Base-by-base conservation (phyloP, 495 filamentous ascomycete species). In the Aspergillus funiculosus region DNA sequence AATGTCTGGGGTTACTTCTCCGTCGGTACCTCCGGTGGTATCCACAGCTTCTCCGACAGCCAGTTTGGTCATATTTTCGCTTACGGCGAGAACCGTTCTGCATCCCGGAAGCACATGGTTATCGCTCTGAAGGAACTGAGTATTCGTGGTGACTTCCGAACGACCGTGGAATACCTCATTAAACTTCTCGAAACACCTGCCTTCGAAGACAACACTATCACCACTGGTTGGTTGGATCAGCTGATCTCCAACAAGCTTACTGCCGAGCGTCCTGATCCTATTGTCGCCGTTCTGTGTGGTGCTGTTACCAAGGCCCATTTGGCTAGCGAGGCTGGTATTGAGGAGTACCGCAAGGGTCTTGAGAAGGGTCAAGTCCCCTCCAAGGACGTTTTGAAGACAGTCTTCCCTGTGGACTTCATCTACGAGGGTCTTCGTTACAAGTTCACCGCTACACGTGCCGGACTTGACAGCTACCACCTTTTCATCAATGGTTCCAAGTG, bases 1-100 rank as follows among this genome's bases (percentile, higher is more conserved):
- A 99, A 99, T 57, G 92, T 96, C 28, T 99, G 92, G 92, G 92
- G 92, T 76, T 99, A 99, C 69, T 99, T 99, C 81, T 99, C 92
- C 24, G 92, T 99, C 65, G 87, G 92, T 69, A 89, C 89, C 13
- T 80, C 87, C 28, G 89, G 89, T 73, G 88, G 89, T 68, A 99
- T 99, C 53, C 92, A 99, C 80, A 95, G 86, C 62, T 99, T 94
- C 75, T 96, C 92, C 3, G 92, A 99, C 77, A 91, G 86, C 60
- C 92, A 99, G 66, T 99, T 99, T 58, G 92, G 92, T 66, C 92
- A 99, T 67, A 97, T 99, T 58, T 99, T 99, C 66, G 92, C 92
- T 50, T 99, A 96, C 58, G 92, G 92, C 52, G 92, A 99, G 75
- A 97, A 90, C 66, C 82, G 92, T 57, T 80, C 86, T 17, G 90